Evolutionary conservation across 306 rosid genomes (phyloP), one percentile per base, ranked within the genome.

Genomic region (Corylus americana): DNA sequence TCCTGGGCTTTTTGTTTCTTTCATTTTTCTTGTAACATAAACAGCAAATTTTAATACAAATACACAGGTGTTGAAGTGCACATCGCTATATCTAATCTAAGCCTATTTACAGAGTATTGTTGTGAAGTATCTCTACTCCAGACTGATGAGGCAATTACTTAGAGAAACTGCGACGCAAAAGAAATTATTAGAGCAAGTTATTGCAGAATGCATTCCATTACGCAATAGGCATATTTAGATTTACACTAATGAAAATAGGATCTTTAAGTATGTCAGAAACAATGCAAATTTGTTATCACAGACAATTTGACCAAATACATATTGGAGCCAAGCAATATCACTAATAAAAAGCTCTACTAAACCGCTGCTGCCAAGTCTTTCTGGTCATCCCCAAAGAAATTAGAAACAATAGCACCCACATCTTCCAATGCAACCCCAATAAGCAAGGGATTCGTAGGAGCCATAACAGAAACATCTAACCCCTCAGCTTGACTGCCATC

Each of bases 381-480:
- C 18, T 45, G 55, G 18, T 70, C 69, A 59, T 85, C 92, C 68
- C 90, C 89, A 1, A 86, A 45, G 69, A 88, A 75, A 17, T 86
- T 84, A 25, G 90, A 88, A 66, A 90, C 94, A 77, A 94, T 86
- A 31, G 74, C 80, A 81, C 82, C 85, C 81, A 92, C 98, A 82
- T 91, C 97, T 25, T 89, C 92, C 86, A 94, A 72, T 18, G 87
- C 90, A 82, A 94, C 98, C 58, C 95, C 97, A 85, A 84, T 59
- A 81, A 62, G 88, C n/a, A 92, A 70, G 83, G 93, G 90, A 70
- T 92, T 85, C 7, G 84, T 76, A 0, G 91, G 89, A 87, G 69
- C 45, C 81, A 81, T 78, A 1, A 85, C 80, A 37, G 93, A 82
- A 81, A 84, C 86, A 81, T 76, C 68, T 5, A 75, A 53, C 54